Base-by-base conservation (phyloP, 257 asterid genomes). In the Petunia secreta region DNA sequence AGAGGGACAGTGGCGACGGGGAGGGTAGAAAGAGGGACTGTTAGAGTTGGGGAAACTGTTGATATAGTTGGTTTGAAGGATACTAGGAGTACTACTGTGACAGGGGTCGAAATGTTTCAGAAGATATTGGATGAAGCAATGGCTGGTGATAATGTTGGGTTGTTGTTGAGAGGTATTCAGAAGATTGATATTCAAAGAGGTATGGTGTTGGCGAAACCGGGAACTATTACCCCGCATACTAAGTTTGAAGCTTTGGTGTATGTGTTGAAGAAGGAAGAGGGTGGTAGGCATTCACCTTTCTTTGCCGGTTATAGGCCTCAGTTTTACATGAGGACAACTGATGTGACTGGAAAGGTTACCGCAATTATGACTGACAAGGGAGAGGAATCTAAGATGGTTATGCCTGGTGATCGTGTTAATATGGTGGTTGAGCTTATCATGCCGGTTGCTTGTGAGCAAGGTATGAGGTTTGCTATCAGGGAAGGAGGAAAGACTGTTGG, bases 401-500 rank as follows among this genome's bases (percentile, higher is more conserved):
- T 95, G 99, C 97, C 99, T 1, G 97, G 97, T 48, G 98, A 95
- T 67, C 97, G 97, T 14, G 98, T 93, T 82, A 93, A 95, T 87
- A 92, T 93, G 93, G 97, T 92, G 87, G 97, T 95, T 0, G 98
- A 95, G 91, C 97, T 95, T 62, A 93, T 93, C 7, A 93, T 92
- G 87, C 98, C 97, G 0, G 91, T 93, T 69, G 98, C 98, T 53
- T 93, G 98, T 81, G 99, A 93, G 88, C 97, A 92, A 80, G 98
- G 99, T 53, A 95, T 95, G 98, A 92, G 98, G 82, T 95, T 95
- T 67, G 99, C 99, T 36, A 95, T 95, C 78, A 84, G 99, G 65
- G 98, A 95, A 82, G 97, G 99, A 36, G 99, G 98, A 62, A 95
- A 92, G 91, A 95, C 99, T 25, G 98, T 95, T 1, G 98, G 98